Evolutionary conservation across 495 filamentous ascomycete genomes (phyloP).

Genomic region (Halenospora varia): DNA sequence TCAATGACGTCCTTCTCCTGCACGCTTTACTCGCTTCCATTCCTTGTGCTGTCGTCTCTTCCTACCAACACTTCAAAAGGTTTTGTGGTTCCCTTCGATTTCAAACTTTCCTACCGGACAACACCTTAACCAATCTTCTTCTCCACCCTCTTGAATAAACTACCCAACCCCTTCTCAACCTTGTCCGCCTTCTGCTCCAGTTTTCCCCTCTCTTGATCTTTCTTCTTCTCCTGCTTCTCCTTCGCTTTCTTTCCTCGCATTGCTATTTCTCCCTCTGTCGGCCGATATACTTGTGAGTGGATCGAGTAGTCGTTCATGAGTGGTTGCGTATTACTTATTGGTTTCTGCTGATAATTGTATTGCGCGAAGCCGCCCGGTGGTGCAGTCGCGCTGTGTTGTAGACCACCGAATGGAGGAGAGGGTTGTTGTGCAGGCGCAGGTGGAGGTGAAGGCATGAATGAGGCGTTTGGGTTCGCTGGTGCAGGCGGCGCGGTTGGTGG

Average conservation of each 20-base stretch:
- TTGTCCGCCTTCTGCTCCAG: slow-evolving; percentile 65
- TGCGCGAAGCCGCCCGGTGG: slow-evolving; percentile 52
- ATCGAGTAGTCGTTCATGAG: slow-evolving; percentile 54
- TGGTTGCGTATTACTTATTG: slow-evolving; percentile 19
- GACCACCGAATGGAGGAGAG: slow-evolving; percentile 16
- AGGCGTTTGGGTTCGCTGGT: background rate
- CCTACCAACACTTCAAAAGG: no score
- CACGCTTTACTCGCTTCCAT: no score
- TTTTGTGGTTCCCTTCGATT: no score
- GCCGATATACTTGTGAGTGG: slow-evolving; percentile 74
- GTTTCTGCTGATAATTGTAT: slow-evolving; percentile 44
- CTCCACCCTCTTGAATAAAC: slow-evolving; percentile 85
- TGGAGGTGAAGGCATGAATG: background rate
- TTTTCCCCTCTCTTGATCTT: slow-evolving; percentile 40
- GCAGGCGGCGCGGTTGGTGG: background rate
- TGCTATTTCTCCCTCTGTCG: slow-evolving; percentile 58
- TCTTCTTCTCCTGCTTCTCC: slow-evolving; percentile 29
- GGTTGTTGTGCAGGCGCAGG: slow-evolving; percentile 9
- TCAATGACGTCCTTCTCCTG: no score
- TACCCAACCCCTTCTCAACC: slow-evolving; percentile 73
- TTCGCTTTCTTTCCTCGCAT: slow-evolving; percentile 29
- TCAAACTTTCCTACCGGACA: background rate
- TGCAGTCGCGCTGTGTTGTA: slow-evolving; percentile 1
- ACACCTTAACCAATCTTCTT: slow-evolving; percentile 59
- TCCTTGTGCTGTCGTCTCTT: no score